Evolutionary conservation across 2,329 filamentous ascomycete species (phyloP).

Genomic region (Trichoderma koningiopsis): DNA sequence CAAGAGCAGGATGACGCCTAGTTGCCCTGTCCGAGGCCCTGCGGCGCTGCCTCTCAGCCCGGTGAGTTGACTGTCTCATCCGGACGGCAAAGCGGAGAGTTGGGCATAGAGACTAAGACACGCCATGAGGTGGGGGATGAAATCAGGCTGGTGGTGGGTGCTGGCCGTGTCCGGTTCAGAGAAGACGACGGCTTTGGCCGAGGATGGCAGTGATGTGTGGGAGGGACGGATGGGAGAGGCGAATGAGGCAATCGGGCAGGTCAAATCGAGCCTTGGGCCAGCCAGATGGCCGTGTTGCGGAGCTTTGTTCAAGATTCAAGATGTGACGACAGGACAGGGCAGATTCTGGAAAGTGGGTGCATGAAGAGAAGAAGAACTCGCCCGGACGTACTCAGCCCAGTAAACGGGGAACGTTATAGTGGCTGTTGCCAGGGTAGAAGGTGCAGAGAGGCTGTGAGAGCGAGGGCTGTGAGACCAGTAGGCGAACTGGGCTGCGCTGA

Average conservation of each 20-base stretch:
- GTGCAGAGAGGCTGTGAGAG: slow-evolving; percentile 19
- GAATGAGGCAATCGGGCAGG: slow-evolving; percentile 33
- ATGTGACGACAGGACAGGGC: slow-evolving; percentile 19
- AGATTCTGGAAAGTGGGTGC: not conserved
- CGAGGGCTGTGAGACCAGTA: not conserved
- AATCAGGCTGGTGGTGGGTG: slow-evolving; percentile 27
- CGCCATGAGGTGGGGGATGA: slow-evolving; percentile 24
- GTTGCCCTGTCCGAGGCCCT: not conserved
- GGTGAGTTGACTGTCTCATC: slow-evolving; percentile 13
- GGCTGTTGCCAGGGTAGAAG: not conserved
- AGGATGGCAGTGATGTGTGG: slow-evolving; percentile 24
- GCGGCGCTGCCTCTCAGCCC: not conserved
- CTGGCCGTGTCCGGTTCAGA: slow-evolving; percentile 27
- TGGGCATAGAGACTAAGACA: slow-evolving; percentile 26
- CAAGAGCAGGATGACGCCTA: not conserved
- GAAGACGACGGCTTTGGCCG: slow-evolving; percentile 23
- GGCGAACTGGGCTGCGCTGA: slow-evolving; percentile 12
- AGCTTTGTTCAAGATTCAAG: slow-evolving; percentile 18
- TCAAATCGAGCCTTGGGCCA: slow-evolving; percentile 18
- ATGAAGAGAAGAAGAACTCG: slow-evolving; percentile 24
- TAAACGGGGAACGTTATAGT: slow-evolving; percentile 30
- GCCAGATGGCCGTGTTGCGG: slow-evolving; percentile 6
- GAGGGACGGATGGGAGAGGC: slow-evolving; percentile 24
- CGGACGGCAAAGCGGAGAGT: slow-evolving; percentile 19
- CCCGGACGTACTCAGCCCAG: slow-evolving; percentile 31